These are phyloP conservation scores for Leptomonas pyrrhocoris DNA, from an alignment of 208 protist genomes.

Conservation along the genomic window DNA sequence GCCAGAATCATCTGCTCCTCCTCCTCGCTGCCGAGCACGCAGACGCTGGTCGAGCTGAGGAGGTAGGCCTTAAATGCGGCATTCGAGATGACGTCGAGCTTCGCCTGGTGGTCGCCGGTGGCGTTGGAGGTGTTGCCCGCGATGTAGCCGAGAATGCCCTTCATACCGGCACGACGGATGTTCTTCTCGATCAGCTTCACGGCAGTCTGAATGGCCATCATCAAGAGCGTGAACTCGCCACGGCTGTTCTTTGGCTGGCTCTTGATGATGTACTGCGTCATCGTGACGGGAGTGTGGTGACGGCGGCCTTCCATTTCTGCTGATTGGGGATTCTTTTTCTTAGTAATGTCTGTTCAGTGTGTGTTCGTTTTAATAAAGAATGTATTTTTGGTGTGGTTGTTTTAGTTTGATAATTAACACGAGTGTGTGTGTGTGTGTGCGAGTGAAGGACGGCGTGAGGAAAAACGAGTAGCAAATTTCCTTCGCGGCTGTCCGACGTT, in stretches of 20 bases:
- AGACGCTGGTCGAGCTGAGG: conserved; percentile 73
- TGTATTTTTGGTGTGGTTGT: conserved; percentile 9
- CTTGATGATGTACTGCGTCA: conserved; percentile 88
- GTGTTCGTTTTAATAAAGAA: conserved; percentile 8
- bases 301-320: conserved; percentile 29
- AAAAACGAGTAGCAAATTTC: neutral
- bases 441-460: too few relatives aligned
- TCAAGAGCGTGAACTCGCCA: conserved; percentile 88
- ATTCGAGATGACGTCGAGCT: conserved; percentile 89
- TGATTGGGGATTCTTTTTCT: neutral
- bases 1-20: conserved; percentile 81
- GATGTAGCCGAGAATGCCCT: conserved; percentile 84
- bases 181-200: conserved; percentile 90
- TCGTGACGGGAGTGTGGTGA: conserved; percentile 46
- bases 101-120: conserved; percentile 85
- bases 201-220: conserved; percentile 90
- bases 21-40: conserved; percentile 83
- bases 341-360: neutral
- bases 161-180: conserved; percentile 84
- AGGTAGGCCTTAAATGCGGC: conserved; percentile 88
- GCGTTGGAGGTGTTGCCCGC: conserved; percentile 54
- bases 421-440: too few relatives aligned
- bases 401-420: too few relatives aligned
- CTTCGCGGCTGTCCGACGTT: too few relatives aligned
- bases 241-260: conserved; percentile 77